A percentile compares a stretch with the other conserved stretches of the same genome.
phyloP scores from a whole-genome alignment of 768 basidiomycete species.

The Suillus variegatus region DNA sequence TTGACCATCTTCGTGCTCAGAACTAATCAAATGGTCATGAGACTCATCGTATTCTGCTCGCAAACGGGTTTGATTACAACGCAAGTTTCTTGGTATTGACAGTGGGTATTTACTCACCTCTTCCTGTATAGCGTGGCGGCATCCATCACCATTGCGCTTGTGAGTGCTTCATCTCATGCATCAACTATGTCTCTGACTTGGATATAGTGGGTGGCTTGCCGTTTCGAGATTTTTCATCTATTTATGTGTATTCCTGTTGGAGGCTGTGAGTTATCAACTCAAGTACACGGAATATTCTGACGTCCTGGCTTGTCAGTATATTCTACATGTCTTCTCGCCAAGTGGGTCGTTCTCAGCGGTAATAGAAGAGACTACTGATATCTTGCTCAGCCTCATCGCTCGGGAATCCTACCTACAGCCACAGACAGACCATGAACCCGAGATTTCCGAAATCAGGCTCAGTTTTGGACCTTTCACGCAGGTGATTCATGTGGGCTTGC shows the following conservation, averaged over 20 bases:
- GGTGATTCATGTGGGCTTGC: not conserved
- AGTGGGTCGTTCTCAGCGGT: constrained; percentile 16
- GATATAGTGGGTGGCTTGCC: constrained; percentile 19
- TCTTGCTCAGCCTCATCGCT: constrained; percentile 21
- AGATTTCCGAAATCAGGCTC: not conserved
- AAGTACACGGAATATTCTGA: not conserved
- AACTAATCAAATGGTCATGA: constrained; percentile 17
- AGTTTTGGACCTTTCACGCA: not conserved
- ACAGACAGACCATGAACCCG: not conserved
- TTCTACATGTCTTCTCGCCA: constrained; percentile 28
- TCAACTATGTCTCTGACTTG: not conserved
- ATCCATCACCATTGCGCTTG: constrained; percentile 16
- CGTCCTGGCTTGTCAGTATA: constrained; percentile 19
- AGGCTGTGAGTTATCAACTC: constrained; percentile 14
- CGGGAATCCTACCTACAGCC: constrained; percentile 27
- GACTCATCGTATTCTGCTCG: constrained; percentile 18
- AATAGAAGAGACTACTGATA: not conserved
- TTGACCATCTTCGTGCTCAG: constrained; percentile 6
- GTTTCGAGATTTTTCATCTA: constrained; percentile 21
- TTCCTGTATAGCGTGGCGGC: constrained; percentile 16
- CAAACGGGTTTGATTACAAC: constrained; percentile 31
- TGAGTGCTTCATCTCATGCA: constrained; percentile 9
- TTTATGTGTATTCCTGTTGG: constrained; percentile 27
- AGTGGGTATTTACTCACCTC: not conserved
- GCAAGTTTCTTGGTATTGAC: constrained; percentile 8